phyloP scores from a whole-genome alignment of 169 alveolate species.

The Plasmodium cynomolgi region DNA sequence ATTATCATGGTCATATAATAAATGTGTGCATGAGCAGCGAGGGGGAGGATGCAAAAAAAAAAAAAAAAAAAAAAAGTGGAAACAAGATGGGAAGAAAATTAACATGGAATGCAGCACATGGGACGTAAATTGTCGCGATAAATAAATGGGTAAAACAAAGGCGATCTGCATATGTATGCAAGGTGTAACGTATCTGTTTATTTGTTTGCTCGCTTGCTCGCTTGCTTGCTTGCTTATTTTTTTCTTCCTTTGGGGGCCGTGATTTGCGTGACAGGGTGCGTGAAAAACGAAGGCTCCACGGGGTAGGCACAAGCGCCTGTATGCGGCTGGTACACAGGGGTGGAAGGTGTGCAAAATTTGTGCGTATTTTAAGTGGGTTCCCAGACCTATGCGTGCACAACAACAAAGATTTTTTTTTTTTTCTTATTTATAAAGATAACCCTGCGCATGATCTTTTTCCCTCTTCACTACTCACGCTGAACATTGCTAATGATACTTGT shows the following conservation, averaged over 20 bases:
- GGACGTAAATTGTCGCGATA: background rate
- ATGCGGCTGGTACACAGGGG: background rate
- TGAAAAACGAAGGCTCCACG: background rate
- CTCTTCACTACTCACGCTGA: background rate
- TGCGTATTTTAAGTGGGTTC: background rate
- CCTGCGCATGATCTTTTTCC: background rate
- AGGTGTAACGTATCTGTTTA: background rate
- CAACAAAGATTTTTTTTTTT: background rate
- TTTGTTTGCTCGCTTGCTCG: background rate
- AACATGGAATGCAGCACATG: background rate
- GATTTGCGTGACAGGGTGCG: background rate
- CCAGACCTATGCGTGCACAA: background rate
- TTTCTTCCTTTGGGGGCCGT: background rate
- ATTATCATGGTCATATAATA: slow-evolving; percentile 7
- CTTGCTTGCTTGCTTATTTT: background rate
- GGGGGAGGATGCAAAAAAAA: background rate
- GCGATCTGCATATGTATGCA: background rate
- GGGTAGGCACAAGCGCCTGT: background rate
- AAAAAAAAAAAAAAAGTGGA: slow-evolving; percentile 2
- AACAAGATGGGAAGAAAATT: background rate
- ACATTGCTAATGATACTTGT: background rate
- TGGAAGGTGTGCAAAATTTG: background rate
- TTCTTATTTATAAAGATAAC: background rate
- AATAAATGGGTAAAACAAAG: background rate
- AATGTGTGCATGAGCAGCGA: background rate